Evolutionary conservation across 2,329 filamentous ascomycete species (phyloP).

Genomic region (Botrytis elliptica): DNA sequence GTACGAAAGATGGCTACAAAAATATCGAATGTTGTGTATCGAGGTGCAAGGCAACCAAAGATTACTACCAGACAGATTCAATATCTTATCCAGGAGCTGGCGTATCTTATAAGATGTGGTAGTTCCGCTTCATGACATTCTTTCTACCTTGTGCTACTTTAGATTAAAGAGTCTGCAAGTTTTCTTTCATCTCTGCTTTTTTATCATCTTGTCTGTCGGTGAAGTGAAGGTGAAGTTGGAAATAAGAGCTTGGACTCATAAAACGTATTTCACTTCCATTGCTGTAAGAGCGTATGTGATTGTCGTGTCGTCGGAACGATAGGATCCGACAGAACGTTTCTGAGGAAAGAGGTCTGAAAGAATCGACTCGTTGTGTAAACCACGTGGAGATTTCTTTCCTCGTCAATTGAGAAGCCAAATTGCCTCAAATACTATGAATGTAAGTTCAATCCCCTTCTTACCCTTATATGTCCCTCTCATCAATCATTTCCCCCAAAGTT

Average conservation of each 20-base stretch:
- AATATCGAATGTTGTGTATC: conserved; percentile 13
- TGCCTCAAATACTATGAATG: neutral
- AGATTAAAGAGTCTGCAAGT: neutral
- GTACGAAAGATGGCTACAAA: neutral
- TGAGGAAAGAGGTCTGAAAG: neutral
- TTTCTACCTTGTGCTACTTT: neutral
- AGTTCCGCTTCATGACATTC: neutral
- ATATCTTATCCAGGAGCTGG: neutral
- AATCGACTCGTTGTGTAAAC: neutral
- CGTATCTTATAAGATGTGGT: neutral
- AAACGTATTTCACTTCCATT: neutral
- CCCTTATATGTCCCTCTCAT: neutral
- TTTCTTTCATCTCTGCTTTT: neutral
- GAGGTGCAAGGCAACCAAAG: neutral
- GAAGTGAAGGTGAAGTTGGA: neutral
- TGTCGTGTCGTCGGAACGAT: neutral
- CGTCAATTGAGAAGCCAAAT: neutral
- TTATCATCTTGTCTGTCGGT: neutral
- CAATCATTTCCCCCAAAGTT: neutral
- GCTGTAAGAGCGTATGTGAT: neutral
- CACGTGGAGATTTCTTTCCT: neutral
- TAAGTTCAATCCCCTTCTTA: neutral
- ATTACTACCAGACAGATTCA: neutral
- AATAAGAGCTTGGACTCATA: neutral
- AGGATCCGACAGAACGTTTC: neutral